phyloP scores from a whole-genome alignment of 805 yeast species.

The Kluyveromyces dobzhanskii region DNA sequence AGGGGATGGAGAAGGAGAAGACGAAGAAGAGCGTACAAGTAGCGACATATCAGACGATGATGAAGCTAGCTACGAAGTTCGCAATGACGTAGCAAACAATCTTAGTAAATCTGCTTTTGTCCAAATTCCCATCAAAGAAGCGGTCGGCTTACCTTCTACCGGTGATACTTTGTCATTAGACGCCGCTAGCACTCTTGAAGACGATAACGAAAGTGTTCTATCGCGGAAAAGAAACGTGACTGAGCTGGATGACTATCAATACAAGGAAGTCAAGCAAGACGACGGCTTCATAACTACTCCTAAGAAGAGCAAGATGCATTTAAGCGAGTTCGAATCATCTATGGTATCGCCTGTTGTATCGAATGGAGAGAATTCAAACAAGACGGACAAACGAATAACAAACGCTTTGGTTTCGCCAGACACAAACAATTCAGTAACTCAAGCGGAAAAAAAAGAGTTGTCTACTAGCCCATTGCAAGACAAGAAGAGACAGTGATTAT shows the following conservation, averaged over 20 bases:
- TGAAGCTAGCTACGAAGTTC: too few relatives aligned
- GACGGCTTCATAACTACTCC: background rate
- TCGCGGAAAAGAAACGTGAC: conserved; percentile 22
- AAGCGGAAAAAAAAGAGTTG: background rate
- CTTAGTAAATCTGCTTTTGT: too few relatives aligned
- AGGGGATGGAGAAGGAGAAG: background rate
- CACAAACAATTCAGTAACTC: background rate
- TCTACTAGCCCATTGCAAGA: background rate
- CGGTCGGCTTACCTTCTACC: too few relatives aligned
- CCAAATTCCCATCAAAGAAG: too few relatives aligned
- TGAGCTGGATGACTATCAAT: conserved; percentile 24
- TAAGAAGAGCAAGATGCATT: background rate
- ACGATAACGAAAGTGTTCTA: background rate
- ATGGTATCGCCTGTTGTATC: background rate
- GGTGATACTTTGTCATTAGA: background rate
- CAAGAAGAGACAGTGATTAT: background rate
- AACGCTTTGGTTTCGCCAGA: background rate
- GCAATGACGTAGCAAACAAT: too few relatives aligned
- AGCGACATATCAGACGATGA: too few relatives aligned
- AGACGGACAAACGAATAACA: background rate
- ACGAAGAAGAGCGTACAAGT: too few relatives aligned
- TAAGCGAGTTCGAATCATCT: background rate
- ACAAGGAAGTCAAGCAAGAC: conserved; percentile 8
- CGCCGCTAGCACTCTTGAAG: conserved; percentile 5
- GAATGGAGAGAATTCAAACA: background rate